Evolutionary conservation across 495 filamentous ascomycete species (phyloP).

Genomic region (Lasiosphaeris hirsuta): DNA sequence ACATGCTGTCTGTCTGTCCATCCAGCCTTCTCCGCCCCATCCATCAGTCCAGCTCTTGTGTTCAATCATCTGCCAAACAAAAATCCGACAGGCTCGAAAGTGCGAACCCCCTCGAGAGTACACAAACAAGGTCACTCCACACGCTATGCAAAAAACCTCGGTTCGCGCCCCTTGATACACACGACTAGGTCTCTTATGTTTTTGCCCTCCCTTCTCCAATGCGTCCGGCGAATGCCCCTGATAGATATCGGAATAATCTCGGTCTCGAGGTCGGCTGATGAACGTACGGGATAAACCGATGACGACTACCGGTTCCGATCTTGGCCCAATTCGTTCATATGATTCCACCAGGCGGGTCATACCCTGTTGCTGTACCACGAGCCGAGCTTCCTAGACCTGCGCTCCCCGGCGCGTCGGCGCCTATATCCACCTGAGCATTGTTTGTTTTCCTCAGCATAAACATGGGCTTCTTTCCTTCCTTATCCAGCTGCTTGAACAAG

Average conservation of each 20-base stretch:
- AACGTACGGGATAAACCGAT: too few species aligned
- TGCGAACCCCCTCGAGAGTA: not conserved
- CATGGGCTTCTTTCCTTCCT: constrained; percentile 97
- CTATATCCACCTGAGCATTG: constrained; percentile 38
- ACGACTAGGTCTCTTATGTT: not conserved
- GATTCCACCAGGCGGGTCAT: constrained; percentile 55
- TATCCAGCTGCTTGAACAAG: constrained; percentile 94
- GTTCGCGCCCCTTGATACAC: not conserved
- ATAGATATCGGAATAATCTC: too few species aligned
- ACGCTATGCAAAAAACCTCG: constrained; percentile 9
- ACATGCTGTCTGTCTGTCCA: not conserved
- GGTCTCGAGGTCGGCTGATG: too few species aligned
- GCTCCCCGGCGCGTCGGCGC: constrained; percentile 42
- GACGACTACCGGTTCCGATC: not conserved
- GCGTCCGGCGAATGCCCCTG: too few species aligned
- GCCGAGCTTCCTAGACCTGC: constrained; percentile 40
- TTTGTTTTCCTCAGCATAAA: constrained; percentile 86
- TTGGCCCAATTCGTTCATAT: constrained; percentile 35
- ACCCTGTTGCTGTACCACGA: constrained; percentile 32
- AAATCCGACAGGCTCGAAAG: not conserved
- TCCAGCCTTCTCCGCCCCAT: not conserved
- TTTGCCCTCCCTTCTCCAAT: not conserved
- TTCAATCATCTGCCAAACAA: not conserved
- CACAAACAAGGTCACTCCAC: not conserved
- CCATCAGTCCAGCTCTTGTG: not conserved